Base-by-base conservation (phyloP, 2,329 filamentous ascomycete species). In the Neofusicoccum parvum region DNA sequence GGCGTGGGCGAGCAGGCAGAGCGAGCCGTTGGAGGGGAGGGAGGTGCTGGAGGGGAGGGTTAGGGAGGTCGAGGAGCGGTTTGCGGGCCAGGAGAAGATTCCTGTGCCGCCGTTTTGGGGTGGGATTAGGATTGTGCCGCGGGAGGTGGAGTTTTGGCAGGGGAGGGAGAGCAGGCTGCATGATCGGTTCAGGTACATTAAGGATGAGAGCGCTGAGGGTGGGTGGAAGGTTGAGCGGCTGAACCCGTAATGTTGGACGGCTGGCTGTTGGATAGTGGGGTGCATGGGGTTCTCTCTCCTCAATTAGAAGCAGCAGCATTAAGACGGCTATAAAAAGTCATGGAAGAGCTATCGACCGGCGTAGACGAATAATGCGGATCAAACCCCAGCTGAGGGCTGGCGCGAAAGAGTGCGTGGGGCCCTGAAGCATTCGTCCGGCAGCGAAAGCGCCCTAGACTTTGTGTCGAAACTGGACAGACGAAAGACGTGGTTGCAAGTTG, bases 71-170 rank as follows among this genome's bases (percentile, higher is more conserved):
- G 91, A 96, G 81, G 80, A 85, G 76, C 85, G 82, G 70, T 99
- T 97, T 75, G 85, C 89, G 48, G 91, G 88, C 1, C 73, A 86
- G 69, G 91, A 96, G 34, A 80, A 91, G 65, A 96, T 99, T 69
- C 94, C 94, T 1, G 88, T 97, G 58, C 95, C 95, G 3, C 89
- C 91, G 10, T 97, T 97, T 76, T 99, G 95, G 95, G 95, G 95
- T 36, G 95, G 95, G 0, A 76, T 97, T 76, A 88, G 94, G 71
- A 86, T 99, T 67, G 85, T 94, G 69, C 94, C 95, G 0, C 90
- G 93, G 74, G 87, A 88, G 71, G 85, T 99, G 56, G 95, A 99
- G 84, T 99, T 99, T 77, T 99, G 95, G 87, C 94, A 97, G 83
- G 95, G 95, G 2, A 86, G 95, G 72, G 86, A 92, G 75, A 97